Conservation (phyloP, 495 filamentous ascomycete genomes). For the Talaromyces adpressus region DNA sequence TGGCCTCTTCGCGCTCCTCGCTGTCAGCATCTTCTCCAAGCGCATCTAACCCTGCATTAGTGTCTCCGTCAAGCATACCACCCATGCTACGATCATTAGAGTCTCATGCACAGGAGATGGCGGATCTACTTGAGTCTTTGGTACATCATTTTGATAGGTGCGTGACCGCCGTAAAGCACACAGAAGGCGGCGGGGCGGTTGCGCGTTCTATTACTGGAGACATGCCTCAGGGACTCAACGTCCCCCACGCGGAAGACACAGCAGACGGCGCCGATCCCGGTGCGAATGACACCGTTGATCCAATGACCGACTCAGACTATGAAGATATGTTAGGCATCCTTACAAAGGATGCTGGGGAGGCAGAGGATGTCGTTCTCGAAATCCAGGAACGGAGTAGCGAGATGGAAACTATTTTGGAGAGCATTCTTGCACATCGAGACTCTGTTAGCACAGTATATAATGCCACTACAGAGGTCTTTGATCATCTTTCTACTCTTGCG, state of each 20-base stretch:
- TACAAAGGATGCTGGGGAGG: conserved; percentile 73
- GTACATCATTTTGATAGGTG: conserved; percentile 94
- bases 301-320: conserved; percentile 68
- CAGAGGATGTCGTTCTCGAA: conserved; percentile 84
- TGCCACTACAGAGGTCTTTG: conserved; percentile 49
- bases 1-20: conserved; percentile 34
- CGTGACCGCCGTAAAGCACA: conserved; percentile 83
- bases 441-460: conserved; percentile 42
- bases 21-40: conserved; percentile 28
- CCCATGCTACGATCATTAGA: conserved; percentile 66
- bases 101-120: conserved; percentile 76
- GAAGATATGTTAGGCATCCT: conserved; percentile 78
- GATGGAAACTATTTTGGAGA: conserved; percentile 61
- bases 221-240: conserved; percentile 48
- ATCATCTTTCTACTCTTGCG: conserved; percentile 61
- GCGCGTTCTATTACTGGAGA: conserved; percentile 52
- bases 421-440: conserved; percentile 47
- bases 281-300: conserved; percentile 52
- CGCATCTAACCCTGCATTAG: conserved; percentile 28
- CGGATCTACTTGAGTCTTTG: conserved; percentile 68
- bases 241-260: conserved; percentile 43
- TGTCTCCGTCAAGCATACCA: conserved; percentile 48
- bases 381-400: conserved; percentile 66
- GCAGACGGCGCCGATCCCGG: conserved; percentile 51
- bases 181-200: conserved; percentile 79